A percentile compares a stretch with the other conserved stretches of the same genome.
These are phyloP conservation scores for Calvatia gigantea DNA, from an alignment of 768 basidiomycete species.

Conservation along the genomic window DNA sequence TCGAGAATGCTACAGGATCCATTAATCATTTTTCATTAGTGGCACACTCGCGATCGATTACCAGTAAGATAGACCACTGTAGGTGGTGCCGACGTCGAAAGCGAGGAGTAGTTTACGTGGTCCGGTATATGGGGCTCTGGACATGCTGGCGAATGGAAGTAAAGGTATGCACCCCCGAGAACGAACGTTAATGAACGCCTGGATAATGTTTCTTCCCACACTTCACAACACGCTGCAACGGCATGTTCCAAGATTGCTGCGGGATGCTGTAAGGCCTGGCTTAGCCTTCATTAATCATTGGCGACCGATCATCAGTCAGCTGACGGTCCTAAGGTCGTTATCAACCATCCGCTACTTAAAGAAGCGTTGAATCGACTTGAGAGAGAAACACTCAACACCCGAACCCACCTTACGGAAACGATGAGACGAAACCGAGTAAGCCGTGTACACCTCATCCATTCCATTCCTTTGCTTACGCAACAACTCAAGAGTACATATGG, in stretches of 20 bases:
- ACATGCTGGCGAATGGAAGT: neutral
- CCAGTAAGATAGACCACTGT: slow-evolving; percentile 17
- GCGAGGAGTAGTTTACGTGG: slow-evolving; percentile 12
- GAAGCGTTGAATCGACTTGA: neutral
- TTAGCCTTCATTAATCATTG: neutral
- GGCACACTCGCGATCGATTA: slow-evolving; percentile 19
- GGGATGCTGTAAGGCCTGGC: neutral
- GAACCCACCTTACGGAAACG: neutral
- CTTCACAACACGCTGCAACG: neutral
- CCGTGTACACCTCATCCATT: neutral
- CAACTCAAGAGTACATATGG: neutral
- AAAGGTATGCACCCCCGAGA: neutral
- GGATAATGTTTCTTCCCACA: too few species aligned
- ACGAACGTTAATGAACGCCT: too few species aligned
- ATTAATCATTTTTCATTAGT: neutral
- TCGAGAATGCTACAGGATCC: slow-evolving; percentile 21
- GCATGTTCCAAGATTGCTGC: neutral
- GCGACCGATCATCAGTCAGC: neutral
- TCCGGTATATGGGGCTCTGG: slow-evolving; percentile 8
- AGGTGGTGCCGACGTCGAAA: slow-evolving; percentile 17
- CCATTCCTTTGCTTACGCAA: neutral
- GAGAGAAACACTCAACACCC: neutral
- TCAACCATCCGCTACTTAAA: neutral
- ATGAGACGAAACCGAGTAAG: neutral
- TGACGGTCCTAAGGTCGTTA: neutral